These are phyloP conservation scores for Chaetoceros muelleri DNA, from an alignment of 108 stramenopile genomes.

Conservation along the genomic window DNA sequence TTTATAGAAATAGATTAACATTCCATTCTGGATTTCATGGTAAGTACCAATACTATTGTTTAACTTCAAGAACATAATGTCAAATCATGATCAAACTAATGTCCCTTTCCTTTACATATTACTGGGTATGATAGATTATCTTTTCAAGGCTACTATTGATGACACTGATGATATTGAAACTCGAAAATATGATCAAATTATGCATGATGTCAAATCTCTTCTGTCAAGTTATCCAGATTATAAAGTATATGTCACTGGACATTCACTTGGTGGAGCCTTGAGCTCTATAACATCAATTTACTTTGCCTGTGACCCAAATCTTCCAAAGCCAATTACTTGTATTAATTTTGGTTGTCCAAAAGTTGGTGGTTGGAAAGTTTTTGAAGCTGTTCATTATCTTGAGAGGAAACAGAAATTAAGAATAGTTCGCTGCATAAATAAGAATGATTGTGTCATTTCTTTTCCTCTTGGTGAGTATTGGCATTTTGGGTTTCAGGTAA, in stretches of 20 bases:
- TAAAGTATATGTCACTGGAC: conserved; percentile 55
- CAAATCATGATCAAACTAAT: neutral
- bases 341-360: conserved; percentile 46
- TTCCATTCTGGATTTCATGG: conserved; percentile 47
- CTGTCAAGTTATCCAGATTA: conserved; percentile 29
- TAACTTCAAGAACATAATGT: neutral
- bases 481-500: conserved; percentile 32
- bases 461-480: conserved; percentile 24
- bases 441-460: conserved; percentile 39
- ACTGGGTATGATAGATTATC: conserved; percentile 30
- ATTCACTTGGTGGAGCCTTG: conserved; percentile 58
- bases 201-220: conserved; percentile 24
- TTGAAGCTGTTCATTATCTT: conserved; percentile 22
- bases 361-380: conserved; percentile 39
- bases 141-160: conserved; percentile 17
- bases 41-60: neutral
- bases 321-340: conserved; percentile 37
- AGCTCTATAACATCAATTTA: conserved; percentile 50
- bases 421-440: conserved; percentile 43
- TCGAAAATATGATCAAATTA: conserved; percentile 42
- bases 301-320: conserved; percentile 20
- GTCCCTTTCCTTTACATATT: neutral
- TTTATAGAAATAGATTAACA: conserved; percentile 6
- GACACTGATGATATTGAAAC: conserved; percentile 8
- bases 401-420: conserved; percentile 37